Percentiles rank a stretch among this genome's conserved stretches.
Conservation (phyloP, 306 rosid species). For the Rubus parviflorus region DNA sequence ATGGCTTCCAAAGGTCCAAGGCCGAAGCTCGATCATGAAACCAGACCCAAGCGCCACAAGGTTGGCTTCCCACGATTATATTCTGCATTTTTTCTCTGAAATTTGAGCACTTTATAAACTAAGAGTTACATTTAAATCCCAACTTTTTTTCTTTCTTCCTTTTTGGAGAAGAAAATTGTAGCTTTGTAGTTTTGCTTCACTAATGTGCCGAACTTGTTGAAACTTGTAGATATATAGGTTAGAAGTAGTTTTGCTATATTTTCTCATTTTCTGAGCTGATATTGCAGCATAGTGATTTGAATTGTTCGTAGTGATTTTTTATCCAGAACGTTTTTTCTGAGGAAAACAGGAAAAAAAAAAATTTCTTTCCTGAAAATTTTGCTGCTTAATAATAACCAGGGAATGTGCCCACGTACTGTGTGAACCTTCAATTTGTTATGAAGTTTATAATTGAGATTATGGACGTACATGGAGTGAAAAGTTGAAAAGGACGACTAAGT, state of each 20-base stretch:
- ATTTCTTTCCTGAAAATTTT: background rate
- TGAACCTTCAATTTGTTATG: background rate
- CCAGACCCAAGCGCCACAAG: constrained; percentile 83
- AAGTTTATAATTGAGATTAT: background rate
- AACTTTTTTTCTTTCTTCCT: background rate
- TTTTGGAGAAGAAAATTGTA: background rate
- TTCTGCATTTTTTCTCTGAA: background rate
- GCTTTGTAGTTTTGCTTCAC: background rate
- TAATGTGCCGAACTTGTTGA: background rate
- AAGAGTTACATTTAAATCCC: background rate
- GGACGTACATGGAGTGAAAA: background rate
- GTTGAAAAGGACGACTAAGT: background rate
- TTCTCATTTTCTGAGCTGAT: background rate
- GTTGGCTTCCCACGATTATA: constrained; percentile 35
- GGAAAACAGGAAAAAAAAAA: background rate
- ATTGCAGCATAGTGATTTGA: background rate
- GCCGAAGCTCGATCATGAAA: constrained; percentile 78
- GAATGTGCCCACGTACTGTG: background rate
- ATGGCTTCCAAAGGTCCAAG: constrained; percentile 96
- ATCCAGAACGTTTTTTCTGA: background rate
- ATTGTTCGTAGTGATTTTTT: background rate
- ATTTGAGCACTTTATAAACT: background rate
- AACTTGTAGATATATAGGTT: background rate
- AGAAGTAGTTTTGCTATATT: background rate
- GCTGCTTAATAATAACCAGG: background rate